These are phyloP conservation scores for Nymphaea colorata DNA, from an alignment of 164 flowering plant species.

Conservation along the genomic window DNA sequence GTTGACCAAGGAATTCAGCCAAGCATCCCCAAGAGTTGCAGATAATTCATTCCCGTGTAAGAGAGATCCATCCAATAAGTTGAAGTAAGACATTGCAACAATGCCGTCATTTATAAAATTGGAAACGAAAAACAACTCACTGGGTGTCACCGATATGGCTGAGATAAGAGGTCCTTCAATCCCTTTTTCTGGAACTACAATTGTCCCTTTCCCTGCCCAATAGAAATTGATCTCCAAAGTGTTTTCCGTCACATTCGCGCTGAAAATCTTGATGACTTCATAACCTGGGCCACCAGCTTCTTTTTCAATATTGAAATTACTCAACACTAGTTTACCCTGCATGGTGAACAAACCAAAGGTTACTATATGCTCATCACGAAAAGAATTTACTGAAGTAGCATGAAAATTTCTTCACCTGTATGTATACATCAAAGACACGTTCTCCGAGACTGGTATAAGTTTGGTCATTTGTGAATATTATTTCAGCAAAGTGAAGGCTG, in stretches of 20 bases:
- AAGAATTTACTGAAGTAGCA: neutral
- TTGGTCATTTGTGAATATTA: constrained; percentile 35
- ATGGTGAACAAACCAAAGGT: neutral
- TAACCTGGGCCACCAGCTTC: constrained; percentile 51
- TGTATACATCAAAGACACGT: constrained; percentile 67
- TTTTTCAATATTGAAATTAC: constrained; percentile 45
- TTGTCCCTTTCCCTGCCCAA: constrained; percentile 86
- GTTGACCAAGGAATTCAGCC: too few species aligned
- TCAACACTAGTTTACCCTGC: constrained; percentile 26
- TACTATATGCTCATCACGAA: neutral
- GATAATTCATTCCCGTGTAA: too few species aligned
- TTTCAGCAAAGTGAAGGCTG: constrained; percentile 80
- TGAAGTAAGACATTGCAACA: too few species aligned
- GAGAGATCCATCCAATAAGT: too few species aligned
- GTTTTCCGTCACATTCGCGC: constrained; percentile 31
- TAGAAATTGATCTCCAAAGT: constrained; percentile 67
- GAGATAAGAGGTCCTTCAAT: constrained; percentile 84
- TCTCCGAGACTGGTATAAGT: constrained; percentile 44
- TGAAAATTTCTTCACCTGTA: constrained; percentile 40
- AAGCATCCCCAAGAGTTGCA: too few species aligned
- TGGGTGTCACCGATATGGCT: constrained; percentile 68
- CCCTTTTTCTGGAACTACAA: constrained; percentile 49
- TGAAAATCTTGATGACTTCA: constrained; percentile 16
- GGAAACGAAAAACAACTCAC: constrained; percentile 24
- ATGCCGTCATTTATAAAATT: neutral